These are phyloP conservation scores for Exophiala sideris DNA, from an alignment of 2,329 filamentous ascomycete species.

Conservation along the genomic window DNA sequence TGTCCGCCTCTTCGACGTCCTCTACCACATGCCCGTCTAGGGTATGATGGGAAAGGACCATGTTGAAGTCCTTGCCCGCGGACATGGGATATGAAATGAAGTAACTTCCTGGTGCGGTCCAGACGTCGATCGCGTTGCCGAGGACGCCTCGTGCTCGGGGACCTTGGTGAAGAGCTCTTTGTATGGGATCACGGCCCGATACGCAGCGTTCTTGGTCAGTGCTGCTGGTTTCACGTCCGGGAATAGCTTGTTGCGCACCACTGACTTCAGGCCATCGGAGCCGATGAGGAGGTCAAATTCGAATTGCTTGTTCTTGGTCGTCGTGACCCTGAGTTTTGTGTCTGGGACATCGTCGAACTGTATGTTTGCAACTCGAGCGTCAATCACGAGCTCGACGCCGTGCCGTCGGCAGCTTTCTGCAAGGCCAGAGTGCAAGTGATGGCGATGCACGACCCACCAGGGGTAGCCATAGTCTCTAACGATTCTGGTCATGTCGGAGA, in stretches of 20 bases:
- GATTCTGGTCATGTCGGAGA: conserved; percentile 5
- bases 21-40: conserved; percentile 36
- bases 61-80: conserved; percentile 44
- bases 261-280: conserved; percentile 42
- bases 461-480: conserved; percentile 4
- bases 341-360: conserved; percentile 20
- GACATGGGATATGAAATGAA: conserved; percentile 48
- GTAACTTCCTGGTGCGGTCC: conserved; percentile 40
- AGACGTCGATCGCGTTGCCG: conserved; percentile 46
- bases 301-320: not conserved
- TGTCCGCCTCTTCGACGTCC: conserved; percentile 34
- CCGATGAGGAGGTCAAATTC: conserved; percentile 39
- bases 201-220: conserved; percentile 44
- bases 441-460: conserved; percentile 34
- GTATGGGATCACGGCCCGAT: conserved; percentile 44
- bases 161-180: conserved; percentile 39
- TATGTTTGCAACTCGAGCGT: conserved; percentile 36
- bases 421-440: conserved; percentile 46
- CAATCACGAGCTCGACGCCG: conserved; percentile 39
- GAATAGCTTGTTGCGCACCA: conserved; percentile 39
- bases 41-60: conserved; percentile 44
- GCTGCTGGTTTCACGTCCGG: conserved; percentile 39
- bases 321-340: not conserved
- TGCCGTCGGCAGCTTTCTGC: conserved; percentile 37
- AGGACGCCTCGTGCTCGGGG: conserved; percentile 39